phyloP scores from a whole-genome alignment of 495 filamentous ascomycete genomes.

The Annulohypoxylon stygium region DNA sequence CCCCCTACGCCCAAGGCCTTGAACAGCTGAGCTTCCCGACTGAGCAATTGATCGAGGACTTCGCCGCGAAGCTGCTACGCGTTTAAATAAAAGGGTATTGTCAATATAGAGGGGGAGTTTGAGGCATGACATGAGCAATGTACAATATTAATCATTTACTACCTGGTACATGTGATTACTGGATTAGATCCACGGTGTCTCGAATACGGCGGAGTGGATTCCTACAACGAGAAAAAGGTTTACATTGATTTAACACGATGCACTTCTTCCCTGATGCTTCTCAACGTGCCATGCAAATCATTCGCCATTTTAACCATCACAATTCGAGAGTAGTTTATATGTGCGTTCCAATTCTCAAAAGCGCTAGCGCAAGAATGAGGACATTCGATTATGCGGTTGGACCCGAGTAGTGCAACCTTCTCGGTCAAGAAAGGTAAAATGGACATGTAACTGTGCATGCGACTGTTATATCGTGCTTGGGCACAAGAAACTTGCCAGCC shows the following conservation, averaged over 20 bases:
- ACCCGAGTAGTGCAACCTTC: slow-evolving; percentile 11
- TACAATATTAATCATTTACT: slow-evolving; percentile 48
- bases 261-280: slow-evolving; percentile 1
- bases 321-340: not conserved
- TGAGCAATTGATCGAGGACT: slow-evolving; percentile 83
- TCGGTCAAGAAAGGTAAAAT: not conserved
- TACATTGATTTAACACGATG: slow-evolving; percentile 30
- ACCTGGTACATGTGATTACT: slow-evolving; percentile 27
- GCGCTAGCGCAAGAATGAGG: slow-evolving; percentile 1
- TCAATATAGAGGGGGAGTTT: slow-evolving; percentile 22
- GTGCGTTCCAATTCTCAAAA: not conserved
- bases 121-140: slow-evolving; percentile 47
- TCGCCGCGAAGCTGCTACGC: slow-evolving; percentile 85
- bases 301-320: not conserved
- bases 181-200: slow-evolving; percentile 33
- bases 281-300: not conserved
- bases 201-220: slow-evolving; percentile 43
- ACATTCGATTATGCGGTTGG: not conserved
- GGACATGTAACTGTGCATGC: slow-evolving; percentile 7
- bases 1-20: slow-evolving; percentile 87
- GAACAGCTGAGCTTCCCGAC: slow-evolving; percentile 94
- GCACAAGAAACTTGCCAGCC: slow-evolving; percentile 3
- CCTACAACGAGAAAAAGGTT: slow-evolving; percentile 21
- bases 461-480: not conserved
- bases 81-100: slow-evolving; percentile 63